phyloP scores from a whole-genome alignment of 176 grass and related monocot species.

The Carex parvula region DNA sequence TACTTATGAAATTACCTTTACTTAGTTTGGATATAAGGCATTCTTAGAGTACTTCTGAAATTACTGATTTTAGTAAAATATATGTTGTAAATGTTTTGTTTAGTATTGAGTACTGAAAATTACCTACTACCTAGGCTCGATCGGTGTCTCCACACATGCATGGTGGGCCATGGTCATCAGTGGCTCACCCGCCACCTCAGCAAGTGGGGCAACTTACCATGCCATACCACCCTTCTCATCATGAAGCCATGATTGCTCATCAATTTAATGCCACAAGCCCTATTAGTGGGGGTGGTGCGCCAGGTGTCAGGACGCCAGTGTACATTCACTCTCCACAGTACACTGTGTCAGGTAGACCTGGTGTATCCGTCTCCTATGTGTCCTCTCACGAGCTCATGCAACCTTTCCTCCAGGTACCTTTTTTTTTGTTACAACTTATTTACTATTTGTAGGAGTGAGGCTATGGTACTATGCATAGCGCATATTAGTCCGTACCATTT shows the following conservation, averaged over 20 bases:
- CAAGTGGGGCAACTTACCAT: constrained; percentile 18
- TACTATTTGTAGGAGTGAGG: background rate
- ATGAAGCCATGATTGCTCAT: constrained; percentile 26
- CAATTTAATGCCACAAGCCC: constrained; percentile 22
- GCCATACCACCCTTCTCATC: background rate
- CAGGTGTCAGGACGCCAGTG: constrained; percentile 2
- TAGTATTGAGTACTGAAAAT: background rate
- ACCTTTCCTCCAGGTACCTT: constrained; percentile 12
- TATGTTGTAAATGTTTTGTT: background rate
- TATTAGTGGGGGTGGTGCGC: background rate
- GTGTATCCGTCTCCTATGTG: constrained; percentile 17
- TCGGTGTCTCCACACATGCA: constrained; percentile 25
- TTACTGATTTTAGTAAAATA: background rate
- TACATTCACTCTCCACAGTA: constrained; percentile 31
- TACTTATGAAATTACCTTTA: background rate
- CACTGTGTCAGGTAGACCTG: constrained; percentile 16
- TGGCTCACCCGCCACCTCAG: constrained; percentile 12
- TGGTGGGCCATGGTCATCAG: constrained; percentile 23
- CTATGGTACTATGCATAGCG: too few relatives aligned
- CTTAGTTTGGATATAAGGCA: background rate
- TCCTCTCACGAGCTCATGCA: constrained; percentile 20
- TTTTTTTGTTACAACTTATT: background rate
- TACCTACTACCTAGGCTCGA: background rate
- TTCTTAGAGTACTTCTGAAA: background rate
- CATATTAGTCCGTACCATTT: too few relatives aligned